Conservation (phyloP, 23 red algal genomes). For the Agarophyton chilense region DNA sequence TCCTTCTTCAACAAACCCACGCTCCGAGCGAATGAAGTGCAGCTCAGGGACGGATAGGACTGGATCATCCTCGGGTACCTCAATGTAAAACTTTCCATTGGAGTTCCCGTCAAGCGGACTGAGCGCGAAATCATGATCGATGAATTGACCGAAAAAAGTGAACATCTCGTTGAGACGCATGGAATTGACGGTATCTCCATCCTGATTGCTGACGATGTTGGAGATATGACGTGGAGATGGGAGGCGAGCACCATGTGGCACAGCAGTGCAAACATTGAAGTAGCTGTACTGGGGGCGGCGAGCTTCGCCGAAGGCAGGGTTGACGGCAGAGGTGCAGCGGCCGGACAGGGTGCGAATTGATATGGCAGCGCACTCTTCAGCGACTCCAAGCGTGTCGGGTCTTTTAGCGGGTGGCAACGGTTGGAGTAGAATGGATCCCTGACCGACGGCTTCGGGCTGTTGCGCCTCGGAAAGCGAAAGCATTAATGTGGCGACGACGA, state of each 20-base stretch:
- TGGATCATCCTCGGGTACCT: constrained; percentile 39
- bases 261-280: constrained; percentile 7
- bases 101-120: neutral
- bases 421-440: neutral
- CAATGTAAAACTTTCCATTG: neutral
- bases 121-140: constrained; percentile 51
- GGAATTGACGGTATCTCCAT: constrained; percentile 6
- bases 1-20: neutral
- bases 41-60: neutral
- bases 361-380: constrained; percentile 1
- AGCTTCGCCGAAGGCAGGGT: constrained; percentile 18
- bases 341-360: constrained; percentile 3
- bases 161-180: constrained; percentile 48
- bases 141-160: constrained; percentile 48
- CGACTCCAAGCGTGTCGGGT: neutral
- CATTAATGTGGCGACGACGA: neutral
- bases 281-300: constrained; percentile 33
- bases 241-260: neutral
- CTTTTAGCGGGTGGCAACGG: neutral
- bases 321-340: neutral
- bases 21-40: constrained; percentile 33
- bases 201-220: constrained; percentile 54
- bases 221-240: constrained; percentile 48
- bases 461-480: neutral
- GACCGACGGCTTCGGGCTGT: neutral